A percentile compares a stretch with the other conserved stretches of the same genome.
These are phyloP conservation scores for Cerioporus squamosus DNA, from an alignment of 1,284 basidiomycete genomes.

Conservation along the genomic window DNA sequence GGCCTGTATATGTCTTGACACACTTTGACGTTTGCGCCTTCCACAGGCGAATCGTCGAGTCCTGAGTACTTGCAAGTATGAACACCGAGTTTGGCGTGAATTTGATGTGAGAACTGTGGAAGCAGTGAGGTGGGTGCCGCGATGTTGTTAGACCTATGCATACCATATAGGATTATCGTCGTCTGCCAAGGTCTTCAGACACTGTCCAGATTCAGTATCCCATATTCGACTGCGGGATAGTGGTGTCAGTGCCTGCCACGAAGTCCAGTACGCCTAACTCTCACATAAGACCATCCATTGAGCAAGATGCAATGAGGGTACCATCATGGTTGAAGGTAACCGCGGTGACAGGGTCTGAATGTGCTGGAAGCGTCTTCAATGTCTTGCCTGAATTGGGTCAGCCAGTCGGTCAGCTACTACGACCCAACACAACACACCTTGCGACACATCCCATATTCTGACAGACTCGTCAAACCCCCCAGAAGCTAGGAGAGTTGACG, in stretches of 20 bases:
- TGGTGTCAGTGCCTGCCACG: constrained; percentile 1
- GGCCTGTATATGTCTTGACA: constrained; percentile 90
- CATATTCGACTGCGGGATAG: constrained; percentile 82
- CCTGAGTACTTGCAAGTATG: constrained; percentile 88
- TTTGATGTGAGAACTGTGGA: constrained; percentile 73
- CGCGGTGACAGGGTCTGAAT: constrained; percentile 95
- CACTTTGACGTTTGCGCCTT: constrained; percentile 91
- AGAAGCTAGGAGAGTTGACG: constrained; percentile 87
- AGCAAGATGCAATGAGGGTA: constrained; percentile 89
- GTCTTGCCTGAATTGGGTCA: constrained; percentile 59
- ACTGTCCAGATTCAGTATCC: constrained; percentile 97
- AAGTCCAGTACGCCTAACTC: constrained; percentile 34
- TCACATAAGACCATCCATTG: constrained; percentile 96
- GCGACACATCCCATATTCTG: constrained; percentile 92
- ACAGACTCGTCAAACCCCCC: constrained; percentile 96
- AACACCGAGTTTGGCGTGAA: constrained; percentile 94
- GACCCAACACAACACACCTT: constrained; percentile 54
- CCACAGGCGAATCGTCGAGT: constrained; percentile 93
- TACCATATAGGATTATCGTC: constrained; percentile 94
- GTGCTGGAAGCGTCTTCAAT: constrained; percentile 87
- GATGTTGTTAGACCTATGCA: constrained; percentile 28
- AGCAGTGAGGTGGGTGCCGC: constrained; percentile 1
- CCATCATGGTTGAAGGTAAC: constrained; percentile 95
- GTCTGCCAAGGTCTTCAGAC: constrained; percentile 95
- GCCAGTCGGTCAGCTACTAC: no score